phyloP scores from a whole-genome alignment of 2,329 filamentous ascomycete species.

The Colletotrichum sp. region DNA sequence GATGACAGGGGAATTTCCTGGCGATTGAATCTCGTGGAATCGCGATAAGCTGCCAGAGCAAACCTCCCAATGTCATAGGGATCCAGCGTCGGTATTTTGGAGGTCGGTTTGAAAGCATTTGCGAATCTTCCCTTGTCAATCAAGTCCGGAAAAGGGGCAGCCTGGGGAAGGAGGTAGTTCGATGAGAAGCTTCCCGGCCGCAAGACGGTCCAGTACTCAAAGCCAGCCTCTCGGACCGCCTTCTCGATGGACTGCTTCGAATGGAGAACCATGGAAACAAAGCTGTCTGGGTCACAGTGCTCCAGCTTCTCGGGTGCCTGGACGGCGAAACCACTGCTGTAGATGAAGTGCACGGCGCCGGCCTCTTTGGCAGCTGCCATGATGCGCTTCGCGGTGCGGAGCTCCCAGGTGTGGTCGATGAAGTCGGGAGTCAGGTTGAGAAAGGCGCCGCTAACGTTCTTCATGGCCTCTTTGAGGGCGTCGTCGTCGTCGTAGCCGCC shows the following conservation, averaged over 20 bases:
- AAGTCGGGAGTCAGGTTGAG: slow-evolving; percentile 37
- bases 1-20: slow-evolving; percentile 45
- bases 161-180: slow-evolving; percentile 50
- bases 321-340: slow-evolving; percentile 36
- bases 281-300: slow-evolving; percentile 28
- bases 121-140: slow-evolving; percentile 40
- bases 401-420: slow-evolving; percentile 31
- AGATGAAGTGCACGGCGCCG: slow-evolving; percentile 41
- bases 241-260: slow-evolving; percentile 49
- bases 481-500: slow-evolving; percentile 38
- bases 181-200: slow-evolving; percentile 57
- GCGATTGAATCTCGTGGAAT: slow-evolving; percentile 43
- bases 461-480: slow-evolving; percentile 32
- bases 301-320: slow-evolving; percentile 31
- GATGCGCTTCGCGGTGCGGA: slow-evolving; percentile 32
- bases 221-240: slow-evolving; percentile 36
- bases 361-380: slow-evolving; percentile 40
- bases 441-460: slow-evolving; percentile 35
- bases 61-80: slow-evolving; percentile 52
- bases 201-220: slow-evolving; percentile 52
- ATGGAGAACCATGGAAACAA: slow-evolving; percentile 33
- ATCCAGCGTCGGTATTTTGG: slow-evolving; percentile 47
- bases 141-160: slow-evolving; percentile 43
- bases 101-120: slow-evolving; percentile 38
- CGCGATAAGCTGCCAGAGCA: slow-evolving; percentile 44